These are phyloP conservation scores for Aspergillus ochraceoroseus DNA, from an alignment of 2,329 filamentous ascomycete genomes.

Conservation along the genomic window DNA sequence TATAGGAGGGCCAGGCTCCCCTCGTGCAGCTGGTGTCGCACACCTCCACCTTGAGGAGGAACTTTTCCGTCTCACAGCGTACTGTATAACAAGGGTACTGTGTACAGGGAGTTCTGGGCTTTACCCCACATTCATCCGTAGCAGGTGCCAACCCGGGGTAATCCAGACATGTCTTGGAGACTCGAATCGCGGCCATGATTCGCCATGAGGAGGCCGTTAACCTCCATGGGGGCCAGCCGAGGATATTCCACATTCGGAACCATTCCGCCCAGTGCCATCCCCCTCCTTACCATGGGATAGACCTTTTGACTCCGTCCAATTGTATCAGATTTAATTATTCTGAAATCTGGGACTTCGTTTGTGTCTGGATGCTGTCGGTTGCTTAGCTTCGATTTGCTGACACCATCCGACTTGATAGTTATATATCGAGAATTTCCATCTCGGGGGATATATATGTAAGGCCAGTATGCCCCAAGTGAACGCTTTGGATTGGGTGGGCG, in stretches of 20 bases:
- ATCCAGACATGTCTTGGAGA: conserved; percentile 1
- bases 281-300: neutral
- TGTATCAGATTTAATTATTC: too few relatives aligned
- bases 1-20: conserved; percentile 3
- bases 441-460: too few relatives aligned
- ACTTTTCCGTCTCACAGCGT: conserved; percentile 21
- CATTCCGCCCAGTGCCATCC: conserved; percentile 16
- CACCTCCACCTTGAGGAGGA: conserved; percentile 16
- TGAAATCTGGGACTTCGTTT: too few relatives aligned
- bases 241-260: conserved; percentile 24
- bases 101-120: neutral
- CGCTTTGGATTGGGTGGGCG: too few relatives aligned
- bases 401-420: too few relatives aligned
- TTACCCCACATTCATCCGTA: conserved; percentile 14
- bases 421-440: too few relatives aligned
- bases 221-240: conserved; percentile 16
- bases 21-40: neutral
- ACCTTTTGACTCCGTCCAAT: neutral
- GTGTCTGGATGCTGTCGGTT: too few relatives aligned
- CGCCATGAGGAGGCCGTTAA: conserved; percentile 4
- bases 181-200: conserved; percentile 9
- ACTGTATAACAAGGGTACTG: neutral
- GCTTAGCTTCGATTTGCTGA: too few relatives aligned
- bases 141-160: conserved; percentile 12
- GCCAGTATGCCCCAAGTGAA: too few relatives aligned